Evolutionary conservation across 1,284 basidiomycete genomes (phyloP).

Genomic region (Amylostereum areolatum): DNA sequence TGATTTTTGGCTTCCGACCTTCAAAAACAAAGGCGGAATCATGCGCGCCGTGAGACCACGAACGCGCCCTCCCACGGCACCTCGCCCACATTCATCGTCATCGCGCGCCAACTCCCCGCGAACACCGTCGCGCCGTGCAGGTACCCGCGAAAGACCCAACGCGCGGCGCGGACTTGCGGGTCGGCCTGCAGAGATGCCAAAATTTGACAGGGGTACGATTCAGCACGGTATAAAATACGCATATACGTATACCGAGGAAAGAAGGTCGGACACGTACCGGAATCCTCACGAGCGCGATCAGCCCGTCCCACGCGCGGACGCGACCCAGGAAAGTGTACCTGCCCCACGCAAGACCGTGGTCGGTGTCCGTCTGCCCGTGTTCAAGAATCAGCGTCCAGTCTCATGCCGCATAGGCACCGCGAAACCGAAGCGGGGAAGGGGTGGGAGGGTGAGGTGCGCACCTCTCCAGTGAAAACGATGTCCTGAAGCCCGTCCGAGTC

Average conservation of each 20-base stretch:
- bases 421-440: too few relatives aligned
- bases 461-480: conserved; percentile 52
- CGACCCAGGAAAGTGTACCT: conserved; percentile 57
- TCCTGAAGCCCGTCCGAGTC: conserved; percentile 40
- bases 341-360: conserved; percentile 56
- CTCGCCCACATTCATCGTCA: conserved; percentile 31
- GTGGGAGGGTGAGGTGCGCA: conserved; percentile 16
- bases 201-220: too few relatives aligned
- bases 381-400: too few relatives aligned
- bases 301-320: conserved; percentile 61
- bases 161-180: conserved; percentile 24
- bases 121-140: conserved; percentile 56
- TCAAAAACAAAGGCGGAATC: too few relatives aligned
- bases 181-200: too few relatives aligned
- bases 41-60: too few relatives aligned
- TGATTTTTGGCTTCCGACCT: too few relatives aligned
- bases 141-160: conserved; percentile 63
- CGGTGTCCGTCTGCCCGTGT: conserved; percentile 47
- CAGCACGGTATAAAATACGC: too few relatives aligned
- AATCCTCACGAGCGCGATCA: conserved; percentile 55
- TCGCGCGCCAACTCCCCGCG: conserved; percentile 62
- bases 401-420: conserved; percentile 8
- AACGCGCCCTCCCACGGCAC: conserved; percentile 54
- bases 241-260: too few relatives aligned
- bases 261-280: too few relatives aligned